Percentiles rank a stretch among this genome's conserved stretches.
phyloP scores from a whole-genome alignment of 1,284 basidiomycete genomes.

The Tetrapyrgos nigripes region DNA sequence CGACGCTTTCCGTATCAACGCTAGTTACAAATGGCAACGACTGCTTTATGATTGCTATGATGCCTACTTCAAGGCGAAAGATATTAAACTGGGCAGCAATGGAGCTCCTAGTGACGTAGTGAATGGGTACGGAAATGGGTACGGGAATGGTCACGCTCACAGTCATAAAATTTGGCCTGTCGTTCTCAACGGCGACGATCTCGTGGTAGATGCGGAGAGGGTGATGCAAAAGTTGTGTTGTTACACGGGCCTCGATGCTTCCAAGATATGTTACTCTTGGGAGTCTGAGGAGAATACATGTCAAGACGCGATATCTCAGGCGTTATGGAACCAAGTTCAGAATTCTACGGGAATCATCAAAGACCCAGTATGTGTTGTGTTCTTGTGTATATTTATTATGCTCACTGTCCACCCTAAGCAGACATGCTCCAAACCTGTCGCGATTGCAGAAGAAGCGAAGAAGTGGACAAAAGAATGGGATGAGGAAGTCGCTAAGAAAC shows the following conservation, averaged over 20 bases:
- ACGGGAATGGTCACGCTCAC: neutral
- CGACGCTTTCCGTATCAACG: constrained; percentile 6
- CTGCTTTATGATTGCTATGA: constrained; percentile 10
- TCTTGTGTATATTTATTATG: neutral
- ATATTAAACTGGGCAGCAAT: neutral
- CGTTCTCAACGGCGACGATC: constrained; percentile 14
- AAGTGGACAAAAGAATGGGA: constrained; percentile 17
- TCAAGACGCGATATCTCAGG: constrained; percentile 2
- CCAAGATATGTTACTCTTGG: constrained; percentile 10
- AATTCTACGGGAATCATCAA: constrained; percentile 9
- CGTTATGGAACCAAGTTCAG: constrained; percentile 4
- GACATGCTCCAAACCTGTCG: neutral
- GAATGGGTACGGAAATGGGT: neutral
- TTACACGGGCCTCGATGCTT: neutral
- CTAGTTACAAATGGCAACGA: constrained; percentile 4
- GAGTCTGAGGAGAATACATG: neutral
- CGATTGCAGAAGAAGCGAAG: constrained; percentile 5
- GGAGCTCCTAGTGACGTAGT: neutral
- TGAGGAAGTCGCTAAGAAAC: constrained; percentile 6
- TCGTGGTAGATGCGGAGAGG: constrained; percentile 6
- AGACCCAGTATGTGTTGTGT: constrained; percentile 1
- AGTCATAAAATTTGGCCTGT: constrained; percentile 2
- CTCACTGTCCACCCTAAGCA: no score
- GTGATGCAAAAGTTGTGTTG: constrained; percentile 14
- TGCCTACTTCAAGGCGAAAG: neutral